These are phyloP conservation scores for Neopestalotiopsis sp. DNA, from an alignment of 2,329 filamentous ascomycete species.

Conservation along the genomic window DNA sequence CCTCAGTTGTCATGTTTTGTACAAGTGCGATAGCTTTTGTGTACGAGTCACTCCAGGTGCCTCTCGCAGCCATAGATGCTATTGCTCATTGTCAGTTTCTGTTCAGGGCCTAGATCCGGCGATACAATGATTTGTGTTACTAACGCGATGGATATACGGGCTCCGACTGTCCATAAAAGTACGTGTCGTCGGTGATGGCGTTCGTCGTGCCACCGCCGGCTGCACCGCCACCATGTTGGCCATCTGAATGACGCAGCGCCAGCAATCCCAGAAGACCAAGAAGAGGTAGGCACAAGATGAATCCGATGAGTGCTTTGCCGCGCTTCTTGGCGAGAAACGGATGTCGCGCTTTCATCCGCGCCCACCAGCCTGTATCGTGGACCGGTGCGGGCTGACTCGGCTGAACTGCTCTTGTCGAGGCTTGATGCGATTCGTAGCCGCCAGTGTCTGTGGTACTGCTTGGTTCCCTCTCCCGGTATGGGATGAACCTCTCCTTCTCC, in stretches of 20 bases:
- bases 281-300: constrained; percentile 36
- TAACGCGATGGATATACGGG: constrained; percentile 57
- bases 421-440: neutral
- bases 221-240: constrained; percentile 14
- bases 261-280: constrained; percentile 37
- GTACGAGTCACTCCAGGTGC: constrained; percentile 72
- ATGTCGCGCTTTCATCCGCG: constrained; percentile 29
- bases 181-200: constrained; percentile 44
- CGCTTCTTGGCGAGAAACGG: constrained; percentile 34
- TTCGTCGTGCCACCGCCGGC: constrained; percentile 13
- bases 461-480: neutral
- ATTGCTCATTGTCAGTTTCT: constrained; percentile 16
- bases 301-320: constrained; percentile 28
- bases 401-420: constrained; percentile 13
- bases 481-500: constrained; percentile 11
- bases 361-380: constrained; percentile 23
- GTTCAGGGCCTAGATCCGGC: neutral
- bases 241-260: constrained; percentile 31
- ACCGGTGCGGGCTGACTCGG: constrained; percentile 18
- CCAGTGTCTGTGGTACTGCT: neutral
- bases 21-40: constrained; percentile 72
- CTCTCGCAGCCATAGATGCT: constrained; percentile 63
- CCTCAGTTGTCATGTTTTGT: constrained; percentile 71
- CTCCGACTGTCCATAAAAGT: constrained; percentile 56
- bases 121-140: constrained; percentile 25